Evolutionary conservation across 331 rosid species (phyloP).

Genomic region (Saraca asoca): DNA sequence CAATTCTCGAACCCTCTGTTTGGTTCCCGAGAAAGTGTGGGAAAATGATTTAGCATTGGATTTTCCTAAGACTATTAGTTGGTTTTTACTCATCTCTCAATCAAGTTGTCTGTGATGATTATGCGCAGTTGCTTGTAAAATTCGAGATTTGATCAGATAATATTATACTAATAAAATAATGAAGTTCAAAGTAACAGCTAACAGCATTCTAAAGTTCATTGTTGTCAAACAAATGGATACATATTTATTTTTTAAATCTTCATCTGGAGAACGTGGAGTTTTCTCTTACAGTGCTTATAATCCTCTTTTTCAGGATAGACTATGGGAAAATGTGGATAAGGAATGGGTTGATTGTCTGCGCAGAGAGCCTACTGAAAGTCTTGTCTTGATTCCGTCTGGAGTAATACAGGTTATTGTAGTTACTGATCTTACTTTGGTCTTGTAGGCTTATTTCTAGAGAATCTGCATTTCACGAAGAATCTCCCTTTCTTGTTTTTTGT

Average conservation of each 20-base stretch:
- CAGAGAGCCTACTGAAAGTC: slow-evolving; percentile 57
- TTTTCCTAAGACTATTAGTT: neutral
- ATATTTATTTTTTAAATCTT: neutral
- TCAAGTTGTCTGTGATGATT: neutral
- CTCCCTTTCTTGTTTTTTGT: neutral
- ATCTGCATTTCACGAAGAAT: neutral
- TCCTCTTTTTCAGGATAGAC: slow-evolving; percentile 59
- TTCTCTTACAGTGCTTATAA: slow-evolving; percentile 1
- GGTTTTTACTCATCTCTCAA: neutral
- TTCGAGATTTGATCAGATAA: neutral
- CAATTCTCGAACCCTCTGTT: neutral
- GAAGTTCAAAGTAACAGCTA: neutral
- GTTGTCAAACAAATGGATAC: neutral
- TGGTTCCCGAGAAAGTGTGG: neutral
- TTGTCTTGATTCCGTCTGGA: slow-evolving; percentile 81
- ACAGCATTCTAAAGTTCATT: neutral
- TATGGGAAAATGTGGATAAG: slow-evolving; percentile 69
- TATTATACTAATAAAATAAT: neutral
- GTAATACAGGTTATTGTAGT: slow-evolving; percentile 54
- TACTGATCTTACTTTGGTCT: neutral
- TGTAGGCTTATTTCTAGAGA: neutral
- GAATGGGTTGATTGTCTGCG: slow-evolving; percentile 87
- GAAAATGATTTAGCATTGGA: neutral
- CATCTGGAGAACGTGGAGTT: no score
- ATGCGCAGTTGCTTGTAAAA: neutral